Base-by-base conservation (phyloP, 768 basidiomycete species). In the Lactarius tabidus region DNA sequence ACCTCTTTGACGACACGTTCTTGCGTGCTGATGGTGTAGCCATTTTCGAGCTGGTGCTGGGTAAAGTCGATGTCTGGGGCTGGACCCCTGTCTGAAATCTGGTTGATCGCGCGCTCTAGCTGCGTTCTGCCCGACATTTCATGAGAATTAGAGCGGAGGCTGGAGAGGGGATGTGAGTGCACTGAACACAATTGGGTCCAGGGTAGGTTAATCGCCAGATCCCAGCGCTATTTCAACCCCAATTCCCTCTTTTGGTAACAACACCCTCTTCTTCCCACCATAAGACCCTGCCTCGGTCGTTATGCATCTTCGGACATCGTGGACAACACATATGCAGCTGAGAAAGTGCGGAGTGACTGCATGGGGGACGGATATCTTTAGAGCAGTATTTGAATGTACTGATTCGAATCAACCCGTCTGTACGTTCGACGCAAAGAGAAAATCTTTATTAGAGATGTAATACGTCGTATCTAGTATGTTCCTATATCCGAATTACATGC, bases 1-100 rank as follows among this genome's bases (percentile, higher is more conserved):
- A 96, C 95, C 79, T 98, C 96, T 78, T 98, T 98, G 73, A 98
- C 86, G 54, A 97, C 93, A 70, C 96, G 85, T 77, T 98, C 95
- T 72, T 93, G 92, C 14, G 97, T 98, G 77, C 87, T 91, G 72
- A 97, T 89, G 58, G 87, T 81, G 71, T 84, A 89, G 29, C 97
- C 97, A 77, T 97, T 95, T 65, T 98, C 97, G 66, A 96, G 86
- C 67, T 86, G 79, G 76, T 98, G 94, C 71, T 92, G 90, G 6
- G 95, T 95, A 73, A 89, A 96, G 81, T 98, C 95, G 75, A 93
- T 82, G 58, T 85, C 82, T 18, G 85, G 84, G 8, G 85, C 76
- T 20, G 77, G 73, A 35, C 80, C 77, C 59, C 79, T 82, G 64
- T 77, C 77, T 63, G 79, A 75, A 43, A 89, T 88, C 77, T 88